Evolutionary conservation across 164 flowering plant genomes (phyloP).

Genomic region (Buxus sempervirens): DNA sequence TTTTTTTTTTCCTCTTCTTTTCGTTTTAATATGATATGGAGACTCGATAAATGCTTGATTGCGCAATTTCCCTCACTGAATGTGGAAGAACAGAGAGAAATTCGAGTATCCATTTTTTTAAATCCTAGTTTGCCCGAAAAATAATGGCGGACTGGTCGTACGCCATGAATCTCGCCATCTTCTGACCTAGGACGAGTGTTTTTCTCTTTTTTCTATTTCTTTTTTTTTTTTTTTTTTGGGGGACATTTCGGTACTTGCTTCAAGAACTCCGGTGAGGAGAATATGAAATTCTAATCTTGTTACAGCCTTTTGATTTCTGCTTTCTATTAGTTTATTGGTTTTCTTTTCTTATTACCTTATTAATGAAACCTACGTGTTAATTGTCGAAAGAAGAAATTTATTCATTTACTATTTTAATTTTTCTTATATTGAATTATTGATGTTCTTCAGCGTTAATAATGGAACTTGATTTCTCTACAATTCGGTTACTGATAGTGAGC

Average conservation of each 20-base stretch:
- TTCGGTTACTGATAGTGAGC: not conserved
- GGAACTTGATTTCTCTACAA: not conserved
- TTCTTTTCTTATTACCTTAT: not conserved
- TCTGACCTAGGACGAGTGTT: not conserved
- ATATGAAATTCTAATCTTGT: not conserved
- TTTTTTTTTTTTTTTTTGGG: not conserved
- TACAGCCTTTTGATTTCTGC: not conserved
- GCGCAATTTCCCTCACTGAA: conserved; percentile 4
- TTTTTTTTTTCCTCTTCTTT: not conserved
- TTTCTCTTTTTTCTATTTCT: no score
- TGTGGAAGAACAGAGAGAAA: conserved; percentile 6
- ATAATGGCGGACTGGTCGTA: not conserved
- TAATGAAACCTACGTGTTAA: not conserved
- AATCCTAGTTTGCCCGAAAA: not conserved
- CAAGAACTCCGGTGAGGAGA: not conserved
- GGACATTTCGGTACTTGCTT: not conserved
- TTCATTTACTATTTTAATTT: not conserved
- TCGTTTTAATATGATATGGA: not conserved
- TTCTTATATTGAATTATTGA: not conserved
- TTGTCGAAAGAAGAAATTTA: not conserved
- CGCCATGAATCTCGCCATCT: conserved; percentile 2
- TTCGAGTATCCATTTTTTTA: not conserved
- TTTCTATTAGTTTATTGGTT: not conserved
- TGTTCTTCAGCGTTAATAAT: not conserved
- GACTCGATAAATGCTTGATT: not conserved